Base-by-base conservation (phyloP, 179 eudicot species). In the Vitellaria paradoxa region DNA sequence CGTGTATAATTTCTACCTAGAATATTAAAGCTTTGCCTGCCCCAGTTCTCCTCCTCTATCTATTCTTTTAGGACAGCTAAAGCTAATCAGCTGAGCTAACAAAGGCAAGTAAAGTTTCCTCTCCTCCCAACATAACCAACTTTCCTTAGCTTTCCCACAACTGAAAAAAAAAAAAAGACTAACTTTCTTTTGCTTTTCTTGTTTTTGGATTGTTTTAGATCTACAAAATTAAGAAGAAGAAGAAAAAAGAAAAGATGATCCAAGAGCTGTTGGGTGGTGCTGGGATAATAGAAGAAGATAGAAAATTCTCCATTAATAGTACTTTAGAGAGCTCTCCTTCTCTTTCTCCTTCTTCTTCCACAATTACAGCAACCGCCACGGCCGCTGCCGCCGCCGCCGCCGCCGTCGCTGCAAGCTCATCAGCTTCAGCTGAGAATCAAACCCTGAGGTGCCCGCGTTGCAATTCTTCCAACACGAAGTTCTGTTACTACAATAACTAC, bases 401-500 rank as follows among this genome's bases (percentile, higher is more conserved):
- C 0, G 55, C 82, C 40, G 68, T 82, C 24, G 15, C 88, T 0
- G 73, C 85, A 20, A 78, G 78, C 30, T 65, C 83, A 42, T 30
- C 80, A 47, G 21, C 73, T 0, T 8, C 77, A 2, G 46, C 84
- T 0, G 84, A 84, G 66, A 68, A 57, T 77, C 84, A 85, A 72
- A 92, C 83, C 50, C 89, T 87, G 24, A 81, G 93, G 77, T 91
- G 95, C 78, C 97, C 97, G 0, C 84, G 97, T 7, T 90, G 97
- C 70, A 92, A 91, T 55, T 91, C 97, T 0, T 78, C 92, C 24
- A 91, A 91, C 88, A 91, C 97, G 21, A 91, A 91, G 85, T 91
- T 91, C 75, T 91, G 97, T 68, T 91, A 91, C 89, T 91, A 91
- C 88, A 91, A 91, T 89, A 92, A 92, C 91, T 90, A 90, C 88